Evolutionary conservation across 441 rosid species (phyloP), one percentile per base, ranked within the genome.

Genomic region (Macaranga tanarius): DNA sequence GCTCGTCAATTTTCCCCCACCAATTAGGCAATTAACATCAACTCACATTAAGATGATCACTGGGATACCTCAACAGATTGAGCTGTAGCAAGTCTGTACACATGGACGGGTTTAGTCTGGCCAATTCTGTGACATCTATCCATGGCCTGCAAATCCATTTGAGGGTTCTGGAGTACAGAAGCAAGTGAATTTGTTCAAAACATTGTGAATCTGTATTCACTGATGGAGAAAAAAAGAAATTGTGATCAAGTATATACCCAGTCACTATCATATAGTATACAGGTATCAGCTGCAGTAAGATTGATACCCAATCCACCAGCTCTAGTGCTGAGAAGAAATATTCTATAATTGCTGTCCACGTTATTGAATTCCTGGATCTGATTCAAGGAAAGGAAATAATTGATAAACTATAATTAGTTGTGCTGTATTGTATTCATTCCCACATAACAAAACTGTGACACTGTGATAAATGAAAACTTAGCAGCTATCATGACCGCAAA

Each of bases 91-190:
- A 95, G 98, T 84, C 99, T 87, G 81, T 93, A 95, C 76, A 95
- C 98, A 83, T 95, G 98, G 81, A 95, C 99, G 62, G 99, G 97
- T 80, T 95, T 95, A 22, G 97, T 95, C 84, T 95, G 98, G 40
- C 99, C 98, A 55, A 96, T 93, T 80, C 99, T 88, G 70, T 96
- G 99, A 85, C 99, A 96, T 82, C 98, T 85, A 79, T 96, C 99
- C 99, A 96, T 96, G 74, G 99, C 99, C 86, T 96, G 98, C 76
- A 93, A 84, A 83, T 93, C 99, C 95, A 92, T 89, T 85, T 96
- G 98, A 54, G 99, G 99, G 72, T 96, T 96, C 99, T 96, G 84
- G 28, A 70, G 71, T 22, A 61, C 65, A 77, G 22, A 75, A 19
- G 69, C 44, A 79, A 78, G 60, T 67, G 65, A 73, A 55, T 69